Base-by-base conservation (phyloP, 176 grass and related monocot genomes). In the Oryza officinalis region DNA sequence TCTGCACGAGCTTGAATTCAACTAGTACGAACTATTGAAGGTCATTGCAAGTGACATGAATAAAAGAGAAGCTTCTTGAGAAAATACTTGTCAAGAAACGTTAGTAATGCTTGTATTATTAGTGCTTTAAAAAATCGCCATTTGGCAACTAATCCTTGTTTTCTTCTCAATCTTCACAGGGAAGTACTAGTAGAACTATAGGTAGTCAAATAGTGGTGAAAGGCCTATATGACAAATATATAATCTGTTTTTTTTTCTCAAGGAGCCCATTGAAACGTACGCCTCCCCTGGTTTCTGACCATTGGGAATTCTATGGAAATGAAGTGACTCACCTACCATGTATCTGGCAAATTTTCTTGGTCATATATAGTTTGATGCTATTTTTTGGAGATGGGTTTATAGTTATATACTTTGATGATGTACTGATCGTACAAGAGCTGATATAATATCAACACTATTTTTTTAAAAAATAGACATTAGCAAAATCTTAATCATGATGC, bases 271-370 rank as follows among this genome's bases (percentile, higher is more conserved):
- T 35, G 59, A 83, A 73, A 79, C 22, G 35, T 37, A 37, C 35
- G 65, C 80, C 44, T 83, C 33, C 86, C 75, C 43, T 60, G 67
- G 86, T 88, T 88, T 84, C 68, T 73, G 67, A 88, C 74, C 43
- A 8, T 23, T 14, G 4, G 13, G 47, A 65, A 54, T 13, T 83
- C 33, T 33, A 33, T 5, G 25, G 28, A 59, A 77, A 72, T n/a
- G 44, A 63, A 61, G 0, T 61, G 57, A 61, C 57, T 72, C 67
- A 88, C 74, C 86, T 67, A 72, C 41, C 80, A 57, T 57, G 17
- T 23, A 47, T 31, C 73, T 80, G 33, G 54, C 85, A 32, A 52
- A 38, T 8, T 87, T 43, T 65, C 82, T 57, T 15, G 35, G 50
- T n/a, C 28, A 31, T 22, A 52, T 61, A 61, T n/a, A 54, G n/a